Evolutionary conservation across 192 early-diverging fungal species (phyloP), one percentile per base, ranked within the genome.

Genomic region (Pilobolus umbonatus): DNA sequence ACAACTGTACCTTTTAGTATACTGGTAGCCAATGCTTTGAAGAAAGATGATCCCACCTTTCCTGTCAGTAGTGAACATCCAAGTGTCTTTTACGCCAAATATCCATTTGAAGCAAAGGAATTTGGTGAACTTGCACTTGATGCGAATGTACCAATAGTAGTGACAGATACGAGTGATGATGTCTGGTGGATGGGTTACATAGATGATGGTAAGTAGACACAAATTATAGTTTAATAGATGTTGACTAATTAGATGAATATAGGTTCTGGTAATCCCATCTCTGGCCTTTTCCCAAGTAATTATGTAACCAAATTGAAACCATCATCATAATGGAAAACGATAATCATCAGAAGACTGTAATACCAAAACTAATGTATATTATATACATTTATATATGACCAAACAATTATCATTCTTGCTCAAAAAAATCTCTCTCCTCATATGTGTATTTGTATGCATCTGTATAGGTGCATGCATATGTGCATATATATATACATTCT

Each of bases 181-280:
- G 79, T 88, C 17, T 90, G 88, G 88, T 90, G 88, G 88, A 85
- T 88, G 81, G 88, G 88, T 14, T 80, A 83, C 21, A 80, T 80
- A 60, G 80, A 83, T 22, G 60, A 79, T 34, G 80, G 81, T 68
- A 75, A 69, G 73, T 71, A 26, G 0, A 28, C 29, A 22, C 12
- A 28, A 25, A 6, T 67, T 70, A 44, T 39, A 12, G 10, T n/a
- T 30, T 17, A 8, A 38, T 9, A 3, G 3, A 35, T 50, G 11
- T 10, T 30, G 28, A 38, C 14, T 19, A 19, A 4, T 26, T 17
- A 42, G 29, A 25, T 12, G 17, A 29, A 38, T 19, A 14, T 25
- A 54, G 73, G 61, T n/a, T 51, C 35, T 30, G 80, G 76, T 1
- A 57, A 69, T 26, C 72, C 72, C 17, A 54, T 68, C 62, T 84